Conservation (phyloP, 2,329 filamentous ascomycete genomes). For the Colletotrichum limetticola region DNA sequence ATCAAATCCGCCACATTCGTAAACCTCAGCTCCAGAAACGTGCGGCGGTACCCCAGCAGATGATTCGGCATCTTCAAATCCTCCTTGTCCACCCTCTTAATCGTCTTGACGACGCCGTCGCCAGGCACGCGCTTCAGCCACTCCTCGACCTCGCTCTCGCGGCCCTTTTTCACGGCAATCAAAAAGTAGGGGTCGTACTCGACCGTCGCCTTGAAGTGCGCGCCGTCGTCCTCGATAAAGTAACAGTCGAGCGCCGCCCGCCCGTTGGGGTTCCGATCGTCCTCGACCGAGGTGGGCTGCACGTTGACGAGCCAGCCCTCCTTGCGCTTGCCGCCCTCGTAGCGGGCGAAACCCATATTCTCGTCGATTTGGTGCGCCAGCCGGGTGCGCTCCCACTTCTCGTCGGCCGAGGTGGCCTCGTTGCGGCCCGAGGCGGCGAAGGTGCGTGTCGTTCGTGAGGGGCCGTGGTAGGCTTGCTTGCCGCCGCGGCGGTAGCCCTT, state of each 20-base stretch:
- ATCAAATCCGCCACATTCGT: constrained; percentile 88
- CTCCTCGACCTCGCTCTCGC: constrained; percentile 94
- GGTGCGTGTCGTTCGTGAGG: constrained; percentile 72
- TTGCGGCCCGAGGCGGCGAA: constrained; percentile 82
- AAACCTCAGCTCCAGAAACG: constrained; percentile 88
- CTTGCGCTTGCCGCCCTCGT: constrained; percentile 84
- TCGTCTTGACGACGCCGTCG: constrained; percentile 83
- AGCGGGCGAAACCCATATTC: constrained; percentile 91
- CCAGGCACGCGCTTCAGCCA: constrained; percentile 84
- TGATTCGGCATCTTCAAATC: constrained; percentile 97
- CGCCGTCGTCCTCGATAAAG: constrained; percentile 90
- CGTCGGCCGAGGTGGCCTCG: constrained; percentile 91
- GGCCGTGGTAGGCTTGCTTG: constrained; percentile 76
- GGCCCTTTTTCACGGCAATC: constrained; percentile 87
- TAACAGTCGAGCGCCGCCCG: constrained; percentile 95
- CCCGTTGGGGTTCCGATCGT: constrained; percentile 84
- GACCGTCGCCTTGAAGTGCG: constrained; percentile 94
- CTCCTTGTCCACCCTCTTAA: constrained; percentile 87
- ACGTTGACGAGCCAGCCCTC: constrained; percentile 97
- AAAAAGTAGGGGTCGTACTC: constrained; percentile 98
- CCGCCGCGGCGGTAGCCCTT: constrained; percentile 76
- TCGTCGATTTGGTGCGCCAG: constrained; percentile 93
- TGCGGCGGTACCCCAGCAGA: constrained; percentile 87
- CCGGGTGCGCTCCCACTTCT: constrained; percentile 87
- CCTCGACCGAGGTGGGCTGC: constrained; percentile 88